Conservation (phyloP, 2,329 filamentous ascomycete genomes). For the Magnaporthiopsis rhizophila region DNA sequence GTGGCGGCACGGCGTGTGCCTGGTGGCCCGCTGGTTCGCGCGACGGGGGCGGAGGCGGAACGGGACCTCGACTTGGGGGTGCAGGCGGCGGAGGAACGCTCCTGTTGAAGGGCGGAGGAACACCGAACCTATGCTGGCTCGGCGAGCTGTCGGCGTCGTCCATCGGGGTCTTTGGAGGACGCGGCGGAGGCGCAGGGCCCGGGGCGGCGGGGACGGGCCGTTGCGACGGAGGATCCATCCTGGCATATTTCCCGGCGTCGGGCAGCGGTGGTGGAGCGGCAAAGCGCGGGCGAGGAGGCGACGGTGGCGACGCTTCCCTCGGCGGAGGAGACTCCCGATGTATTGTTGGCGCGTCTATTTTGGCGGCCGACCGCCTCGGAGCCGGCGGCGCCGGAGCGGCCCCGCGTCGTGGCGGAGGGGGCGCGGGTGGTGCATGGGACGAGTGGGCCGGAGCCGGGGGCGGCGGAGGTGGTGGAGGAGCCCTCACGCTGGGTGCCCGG, state of each 20-base stretch:
- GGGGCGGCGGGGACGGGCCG: slow-evolving; percentile 36
- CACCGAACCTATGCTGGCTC: slow-evolving; percentile 56
- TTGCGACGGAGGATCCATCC: slow-evolving; percentile 39
- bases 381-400: slow-evolving; percentile 50
- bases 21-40: slow-evolving; percentile 20
- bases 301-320: slow-evolving; percentile 63
- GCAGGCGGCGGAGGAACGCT: slow-evolving; percentile 63
- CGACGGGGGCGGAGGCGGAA: slow-evolving; percentile 63
- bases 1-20: neutral
- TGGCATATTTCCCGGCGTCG: slow-evolving; percentile 81
- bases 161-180: slow-evolving; percentile 62
- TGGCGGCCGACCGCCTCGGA: slow-evolving; percentile 48
- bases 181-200: slow-evolving; percentile 59
- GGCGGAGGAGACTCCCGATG: slow-evolving; percentile 48
- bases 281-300: slow-evolving; percentile 66
- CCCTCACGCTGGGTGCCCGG: slow-evolving; percentile 15
- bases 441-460: slow-evolving; percentile 18
- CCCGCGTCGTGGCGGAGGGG: slow-evolving; percentile 20
- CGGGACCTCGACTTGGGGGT: slow-evolving; percentile 55
- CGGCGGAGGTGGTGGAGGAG: slow-evolving; percentile 24
- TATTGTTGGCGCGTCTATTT: slow-evolving; percentile 33
- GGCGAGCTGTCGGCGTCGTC: slow-evolving; percentile 54
- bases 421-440: slow-evolving; percentile 33
- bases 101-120: slow-evolving; percentile 72
- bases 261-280: slow-evolving; percentile 79